Base-by-base conservation (phyloP, 2,329 filamentous ascomycete genomes). In the Alternaria arbusti region DNA sequence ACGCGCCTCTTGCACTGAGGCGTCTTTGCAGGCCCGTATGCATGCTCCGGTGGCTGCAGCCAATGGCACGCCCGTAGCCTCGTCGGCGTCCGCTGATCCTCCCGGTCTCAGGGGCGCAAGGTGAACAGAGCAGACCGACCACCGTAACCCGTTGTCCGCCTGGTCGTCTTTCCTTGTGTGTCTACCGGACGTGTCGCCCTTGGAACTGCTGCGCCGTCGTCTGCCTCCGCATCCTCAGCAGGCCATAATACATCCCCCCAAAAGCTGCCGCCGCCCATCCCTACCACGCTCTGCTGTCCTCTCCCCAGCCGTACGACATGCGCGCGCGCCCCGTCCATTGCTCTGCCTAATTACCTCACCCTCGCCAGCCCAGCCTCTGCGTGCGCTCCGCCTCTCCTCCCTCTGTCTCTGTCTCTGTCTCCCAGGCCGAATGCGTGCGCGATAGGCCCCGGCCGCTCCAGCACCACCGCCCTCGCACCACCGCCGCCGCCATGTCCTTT, bases 401-500 rank as follows among this genome's bases (percentile, higher is more conserved):
- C 40, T 67, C 45, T 40, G 32, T 36, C 32, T 36, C 30, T 32
- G 45, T n/a, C 30, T 36, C 32, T 36, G 45, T 15, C 22, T 45
- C 51, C 56, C 66, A 68, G 67, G 56, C 70, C 76, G 78, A 70
- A 80, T 79, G 77, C 71, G 67, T 72, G 59, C 70, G 66, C 78
- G 70, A 73, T 52, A 69, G 69, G 63, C 71, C 65, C 70, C 65
- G 55, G 65, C 68, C 65, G 65, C 69, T 66, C 62, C 59, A 63
- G 64, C 65, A 67, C 69, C 64, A 56, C 61, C 70, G 54, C 60
- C 54, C 57, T 55, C 60, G 69, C 68, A 68, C 68, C 71, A 61
- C 30, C 64, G 49, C 49, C 64, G 63, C 61, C 73, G 72, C 68
- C 72, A 84, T 86, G 84, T 85, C 84, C 69, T 86, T 86, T 75